phyloP scores from a whole-genome alignment of 1,284 basidiomycete species.

The Puccinia horiana region DNA sequence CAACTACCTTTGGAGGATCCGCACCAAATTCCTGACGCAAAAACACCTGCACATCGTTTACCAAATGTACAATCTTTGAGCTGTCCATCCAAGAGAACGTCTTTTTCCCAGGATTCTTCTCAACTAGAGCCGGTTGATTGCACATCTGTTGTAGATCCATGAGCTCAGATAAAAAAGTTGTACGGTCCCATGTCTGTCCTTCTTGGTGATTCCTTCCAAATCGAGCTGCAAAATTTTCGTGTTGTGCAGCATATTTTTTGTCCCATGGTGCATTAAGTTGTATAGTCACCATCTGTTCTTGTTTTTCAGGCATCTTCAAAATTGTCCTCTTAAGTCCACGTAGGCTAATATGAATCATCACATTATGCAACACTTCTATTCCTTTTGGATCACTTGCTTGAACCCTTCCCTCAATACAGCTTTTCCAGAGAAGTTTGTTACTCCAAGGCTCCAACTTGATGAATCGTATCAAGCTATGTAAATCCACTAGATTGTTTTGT shows the following conservation, averaged over 20 bases:
- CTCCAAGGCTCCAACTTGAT: constrained; percentile 57
- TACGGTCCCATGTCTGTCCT: not conserved
- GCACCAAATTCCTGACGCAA: not conserved
- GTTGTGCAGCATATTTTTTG: not conserved
- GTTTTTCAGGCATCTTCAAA: not conserved
- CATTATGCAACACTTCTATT: not conserved
- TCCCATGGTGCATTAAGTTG: constrained; percentile 6
- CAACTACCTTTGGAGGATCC: not conserved
- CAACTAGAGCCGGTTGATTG: not conserved
- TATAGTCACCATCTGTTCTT: not conserved
- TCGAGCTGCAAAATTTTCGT: not conserved
- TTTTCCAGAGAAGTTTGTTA: constrained; percentile 57
- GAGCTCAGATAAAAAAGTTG: not conserved
- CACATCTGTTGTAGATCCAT: not conserved
- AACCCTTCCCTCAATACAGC: no score
- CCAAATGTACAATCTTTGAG: constrained; percentile 6
- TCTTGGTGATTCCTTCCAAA: not conserved
- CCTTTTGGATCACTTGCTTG: no score
- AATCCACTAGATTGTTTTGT: constrained; percentile 57
- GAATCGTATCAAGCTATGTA: constrained; percentile 56
- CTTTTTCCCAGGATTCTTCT: not conserved
- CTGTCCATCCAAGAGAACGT: not conserved
- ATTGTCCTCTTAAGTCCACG: not conserved
- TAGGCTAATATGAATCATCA: not conserved
- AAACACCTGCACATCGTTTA: not conserved